Evolutionary conservation across 345 rosid species (phyloP).

Genomic region (Hevea brasiliensis): DNA sequence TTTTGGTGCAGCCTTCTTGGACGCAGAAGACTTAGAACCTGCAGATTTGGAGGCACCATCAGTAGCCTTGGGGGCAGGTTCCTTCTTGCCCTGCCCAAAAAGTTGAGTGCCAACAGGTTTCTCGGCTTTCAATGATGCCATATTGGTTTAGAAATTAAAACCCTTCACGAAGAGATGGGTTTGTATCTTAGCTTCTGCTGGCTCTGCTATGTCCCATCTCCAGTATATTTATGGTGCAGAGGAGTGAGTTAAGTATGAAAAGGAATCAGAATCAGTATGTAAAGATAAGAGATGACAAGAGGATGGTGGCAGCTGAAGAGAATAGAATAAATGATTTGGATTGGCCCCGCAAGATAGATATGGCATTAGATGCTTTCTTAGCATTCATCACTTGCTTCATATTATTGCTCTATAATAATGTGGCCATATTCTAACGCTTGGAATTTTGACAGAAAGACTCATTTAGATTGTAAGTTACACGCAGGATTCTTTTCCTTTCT

Average conservation of each 20-base stretch:
- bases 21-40: constrained; percentile 38
- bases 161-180: too few species aligned
- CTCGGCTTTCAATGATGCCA: constrained; percentile 44
- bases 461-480: too few species aligned
- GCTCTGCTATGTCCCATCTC: too few species aligned
- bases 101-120: constrained; percentile 42
- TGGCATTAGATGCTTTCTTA: constrained; percentile 6
- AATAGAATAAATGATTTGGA: constrained; percentile 15
- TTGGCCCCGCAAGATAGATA: neutral
- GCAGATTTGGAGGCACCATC: constrained; percentile 31
- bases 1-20: constrained; percentile 48
- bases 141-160: neutral
- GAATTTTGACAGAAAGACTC: too few species aligned
- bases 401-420: neutral
- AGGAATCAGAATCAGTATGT: constrained; percentile 19
- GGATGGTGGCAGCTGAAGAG: constrained; percentile 2
- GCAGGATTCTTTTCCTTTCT: too few species aligned
- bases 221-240: neutral
- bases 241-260: neutral
- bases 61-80: constrained; percentile 24
- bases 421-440: too few species aligned
- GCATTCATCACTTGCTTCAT: neutral
- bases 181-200: neutral
- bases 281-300: constrained; percentile 1
- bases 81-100: constrained; percentile 38